Base-by-base conservation (phyloP, 208 protist genomes). In the Trypanosomatidae sp. region DNA sequence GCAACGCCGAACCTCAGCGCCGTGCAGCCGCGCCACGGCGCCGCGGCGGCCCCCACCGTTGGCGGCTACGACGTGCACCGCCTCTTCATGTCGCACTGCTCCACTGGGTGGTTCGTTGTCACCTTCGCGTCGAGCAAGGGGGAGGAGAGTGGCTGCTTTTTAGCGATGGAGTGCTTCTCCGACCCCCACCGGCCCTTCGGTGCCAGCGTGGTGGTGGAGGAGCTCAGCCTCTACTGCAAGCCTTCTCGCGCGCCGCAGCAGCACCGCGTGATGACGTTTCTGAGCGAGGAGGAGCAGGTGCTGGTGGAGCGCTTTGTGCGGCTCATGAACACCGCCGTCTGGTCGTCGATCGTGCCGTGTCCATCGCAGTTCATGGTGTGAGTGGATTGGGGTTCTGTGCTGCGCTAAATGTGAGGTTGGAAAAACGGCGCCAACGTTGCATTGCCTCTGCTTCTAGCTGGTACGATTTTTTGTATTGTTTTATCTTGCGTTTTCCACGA, bases 91-190 rank as follows among this genome's bases (percentile, higher is more conserved):
- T 74, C 73, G 36, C 62, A 46, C 12, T 71, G 73, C 50, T 13
- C 46, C 12, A 68, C 62, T 15, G 75, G 68, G 25, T 65, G 68
- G 66, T 71, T 84, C 39, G 72, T 81, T 9, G 33, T 81, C 17
- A 84, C 80, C 36, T 78, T 84, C 30, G 71, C 76, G 5, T 36
- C 76, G 36, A 50, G 67, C 39, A 80, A 78, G 17, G 55, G 44
- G 28, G 68, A 76, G 28, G 81, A 79, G 62, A 52, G 39, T 19
- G 66, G 66, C 3, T 74, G 52, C 64, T 82, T 85, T 43, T 50
- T 85, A 5, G 77, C 73, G n/a, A 74, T 85, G 77, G 77, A 85
- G 73, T 85, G 81, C 62, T 69, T 59, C 53, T 73, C 69, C 43
- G 64, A 69, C 28, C 66, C 78, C 1, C 62, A 68, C 53, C 67